Evolutionary conservation across 768 basidiomycete genomes (phyloP), one percentile per base, ranked within the genome.

Genomic region (Pisolithus microcarpus): DNA sequence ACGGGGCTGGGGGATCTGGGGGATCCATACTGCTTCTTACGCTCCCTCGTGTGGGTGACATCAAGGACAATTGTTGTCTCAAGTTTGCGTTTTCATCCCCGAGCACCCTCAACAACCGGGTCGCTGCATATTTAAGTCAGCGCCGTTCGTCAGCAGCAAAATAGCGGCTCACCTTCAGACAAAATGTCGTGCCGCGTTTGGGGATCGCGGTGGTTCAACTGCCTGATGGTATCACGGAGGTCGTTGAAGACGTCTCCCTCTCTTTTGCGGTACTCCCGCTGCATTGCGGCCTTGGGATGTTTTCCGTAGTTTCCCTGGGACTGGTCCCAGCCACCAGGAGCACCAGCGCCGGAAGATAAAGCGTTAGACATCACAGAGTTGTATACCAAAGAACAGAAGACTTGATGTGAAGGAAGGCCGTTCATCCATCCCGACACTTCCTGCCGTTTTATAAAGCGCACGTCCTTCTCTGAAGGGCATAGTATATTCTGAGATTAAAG

Each of bases 221-320:
- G 39, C 37, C 42, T 51, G 31, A 64, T 55, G 18, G 46, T 28
- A 2, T 48, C 38, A 2, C 60, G 55, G 10, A 65, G 64, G 7
- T 3, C 21, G 11, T 48, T 47, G 19, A 65, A 58, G 38, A 48
- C 43, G 8, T 55, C 60, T 4, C 23, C 34, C n/a, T 65, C 63
- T 31, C 40, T 60, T 38, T 56, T 56, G 4, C 62, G 58, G 37
- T 65, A 65, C 19, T 46, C 53, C 50, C 43, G 54, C 24, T 65
- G 63, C 42, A 9, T 6, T 10, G 30, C 10, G 8, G 9, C 6
- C 30, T 9, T 30, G 8, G 30, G 54, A 15, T 47, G 62, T 23
- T 43, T 57, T 39, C 43, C 43, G 11, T 54, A 11, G 1, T 50
- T 43, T 26, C 30, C 15, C 19, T 38, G 34, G 30, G 31, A 15